phyloP scores from a whole-genome alignment of 116 monocot species.

The Posidonia oceanica region DNA sequence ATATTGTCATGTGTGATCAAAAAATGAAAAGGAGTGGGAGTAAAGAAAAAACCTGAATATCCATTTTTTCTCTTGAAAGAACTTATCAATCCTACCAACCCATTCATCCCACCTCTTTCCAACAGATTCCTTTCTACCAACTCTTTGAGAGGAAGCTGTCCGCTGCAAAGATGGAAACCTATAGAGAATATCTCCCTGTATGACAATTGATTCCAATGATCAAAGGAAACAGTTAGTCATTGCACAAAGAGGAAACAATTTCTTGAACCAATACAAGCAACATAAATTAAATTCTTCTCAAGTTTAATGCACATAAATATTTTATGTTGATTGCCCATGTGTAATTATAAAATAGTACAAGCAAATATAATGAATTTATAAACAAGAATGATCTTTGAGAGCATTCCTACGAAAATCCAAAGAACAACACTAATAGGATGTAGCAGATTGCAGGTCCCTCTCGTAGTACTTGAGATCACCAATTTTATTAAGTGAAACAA shows the following conservation, averaged over 20 bases:
- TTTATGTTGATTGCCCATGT: no score
- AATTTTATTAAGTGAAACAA: constrained; percentile 95
- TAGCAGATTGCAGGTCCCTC: constrained; percentile 78
- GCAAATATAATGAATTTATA: no score
- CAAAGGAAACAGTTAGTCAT: no score
- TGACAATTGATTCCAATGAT: not conserved
- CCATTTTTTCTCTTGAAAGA: constrained; percentile 84
- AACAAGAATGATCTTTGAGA: constrained; percentile 17
- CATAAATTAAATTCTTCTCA: no score
- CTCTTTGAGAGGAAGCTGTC: constrained; percentile 64
- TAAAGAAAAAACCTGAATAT: constrained; percentile 55
- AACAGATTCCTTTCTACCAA: constrained; percentile 66
- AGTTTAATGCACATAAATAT: no score
- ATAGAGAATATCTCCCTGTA: constrained; percentile 93
- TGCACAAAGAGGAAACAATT: not conserved
- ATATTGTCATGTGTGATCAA: not conserved
- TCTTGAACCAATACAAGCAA: no score
- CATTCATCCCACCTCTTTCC: constrained; percentile 72
- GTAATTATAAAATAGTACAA: no score
- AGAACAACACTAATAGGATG: constrained; percentile 62
- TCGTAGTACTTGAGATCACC: constrained; percentile 90
- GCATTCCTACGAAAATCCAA: constrained; percentile 65
- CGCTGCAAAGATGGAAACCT: constrained; percentile 88
- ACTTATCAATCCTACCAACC: constrained; percentile 52
- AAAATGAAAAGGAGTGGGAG: not conserved